Evolutionary conservation across 345 rosid genomes (phyloP).

Genomic region (Sapria himalayana): DNA sequence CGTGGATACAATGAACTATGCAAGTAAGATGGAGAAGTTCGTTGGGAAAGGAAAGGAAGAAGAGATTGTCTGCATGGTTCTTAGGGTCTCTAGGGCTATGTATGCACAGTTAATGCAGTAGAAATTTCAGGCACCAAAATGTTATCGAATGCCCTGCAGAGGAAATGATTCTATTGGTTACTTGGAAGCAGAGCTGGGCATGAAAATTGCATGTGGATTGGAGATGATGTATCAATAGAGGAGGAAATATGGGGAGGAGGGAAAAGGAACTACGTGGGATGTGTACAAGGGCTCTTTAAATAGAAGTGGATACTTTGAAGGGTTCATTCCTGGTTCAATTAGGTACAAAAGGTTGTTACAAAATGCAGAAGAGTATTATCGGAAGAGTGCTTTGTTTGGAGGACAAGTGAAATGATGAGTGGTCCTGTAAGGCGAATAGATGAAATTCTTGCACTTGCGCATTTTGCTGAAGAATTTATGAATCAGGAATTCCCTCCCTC

Average conservation of each 20-base stretch:
- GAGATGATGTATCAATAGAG: conserved; percentile 78
- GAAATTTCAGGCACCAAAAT: conserved; percentile 71
- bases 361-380: conserved; percentile 59
- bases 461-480: conserved; percentile 37
- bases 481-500: conserved; percentile 39
- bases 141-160: conserved; percentile 52
- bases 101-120: conserved; percentile 73
- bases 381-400: conserved; percentile 34
- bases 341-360: conserved; percentile 65
- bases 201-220: conserved; percentile 81
- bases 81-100: conserved; percentile 75
- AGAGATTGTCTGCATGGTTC: conserved; percentile 28
- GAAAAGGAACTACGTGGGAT: conserved; percentile 54
- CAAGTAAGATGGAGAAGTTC: conserved; percentile 68
- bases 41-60: conserved; percentile 25
- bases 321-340: conserved; percentile 49
- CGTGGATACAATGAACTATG: conserved; percentile 66
- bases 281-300: conserved; percentile 46
- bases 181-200: conserved; percentile 68
- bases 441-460: conserved; percentile 58
- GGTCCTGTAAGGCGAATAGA: conserved; percentile 66
- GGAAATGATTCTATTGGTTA: conserved; percentile 17
- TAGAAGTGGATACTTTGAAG: conserved; percentile 56
- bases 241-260: conserved; percentile 60
- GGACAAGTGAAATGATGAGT: conserved; percentile 51